Evolutionary conservation across 2,329 filamentous ascomycete genomes (phyloP).

Genomic region (Microdochium paspali): DNA sequence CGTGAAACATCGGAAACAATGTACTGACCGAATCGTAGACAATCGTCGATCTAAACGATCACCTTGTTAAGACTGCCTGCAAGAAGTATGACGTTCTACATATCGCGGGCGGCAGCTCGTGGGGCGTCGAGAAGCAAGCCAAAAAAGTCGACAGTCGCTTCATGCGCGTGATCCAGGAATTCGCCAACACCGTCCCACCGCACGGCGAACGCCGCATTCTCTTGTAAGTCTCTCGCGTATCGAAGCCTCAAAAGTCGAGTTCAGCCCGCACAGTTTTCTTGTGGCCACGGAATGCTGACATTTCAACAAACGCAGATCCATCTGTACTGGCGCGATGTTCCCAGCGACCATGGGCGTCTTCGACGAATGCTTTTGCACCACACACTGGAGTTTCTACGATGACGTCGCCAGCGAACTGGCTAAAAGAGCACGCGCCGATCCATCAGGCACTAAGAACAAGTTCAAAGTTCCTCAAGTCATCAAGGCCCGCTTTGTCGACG

Average conservation of each 20-base stretch:
- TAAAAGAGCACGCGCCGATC: too few species aligned
- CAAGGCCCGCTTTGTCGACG: slow-evolving; percentile 1
- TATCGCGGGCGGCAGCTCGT: not conserved
- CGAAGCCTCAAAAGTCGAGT: too few species aligned
- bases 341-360: slow-evolving; percentile 1
- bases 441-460: too few species aligned
- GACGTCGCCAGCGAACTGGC: too few species aligned
- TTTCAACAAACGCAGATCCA: not conserved
- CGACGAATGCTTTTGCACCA: slow-evolving; percentile 2
- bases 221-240: not conserved
- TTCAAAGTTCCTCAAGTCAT: too few species aligned
- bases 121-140: not conserved
- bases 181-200: not conserved
- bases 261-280: too few species aligned
- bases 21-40: too few species aligned
- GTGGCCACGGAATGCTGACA: too few species aligned
- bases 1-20: too few species aligned
- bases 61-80: not conserved
- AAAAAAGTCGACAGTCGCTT: not conserved
- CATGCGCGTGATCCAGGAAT: not conserved
- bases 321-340: slow-evolving; percentile 3
- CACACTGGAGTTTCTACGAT: slow-evolving; percentile 1
- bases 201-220: not conserved
- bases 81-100: not conserved
- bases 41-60: not conserved